phyloP scores from a whole-genome alignment of 495 filamentous ascomycete species.

The Tuber magnatum region DNA sequence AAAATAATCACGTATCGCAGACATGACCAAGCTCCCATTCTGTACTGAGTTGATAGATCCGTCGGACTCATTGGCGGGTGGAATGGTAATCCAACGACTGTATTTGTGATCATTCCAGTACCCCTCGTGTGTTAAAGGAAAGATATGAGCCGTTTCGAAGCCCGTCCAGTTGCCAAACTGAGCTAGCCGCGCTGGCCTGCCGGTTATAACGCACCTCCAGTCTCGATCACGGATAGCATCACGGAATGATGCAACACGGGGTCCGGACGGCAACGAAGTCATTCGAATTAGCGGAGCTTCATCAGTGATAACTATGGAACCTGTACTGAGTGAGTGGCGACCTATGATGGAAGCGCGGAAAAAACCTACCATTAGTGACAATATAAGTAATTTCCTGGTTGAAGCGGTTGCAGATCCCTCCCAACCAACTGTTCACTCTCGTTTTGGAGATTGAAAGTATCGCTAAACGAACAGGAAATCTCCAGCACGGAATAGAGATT shows the following conservation, averaged over 20 bases:
- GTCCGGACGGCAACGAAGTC: not conserved
- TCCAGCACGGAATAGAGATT: slow-evolving; percentile 42
- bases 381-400: not conserved
- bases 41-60: not conserved
- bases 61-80: not conserved
- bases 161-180: slow-evolving; percentile 5
- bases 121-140: slow-evolving; percentile 10
- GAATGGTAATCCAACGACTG: not conserved
- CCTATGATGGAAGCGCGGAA: not conserved
- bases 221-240: slow-evolving; percentile 18
- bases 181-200: not conserved
- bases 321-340: not conserved
- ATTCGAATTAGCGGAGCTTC: not conserved
- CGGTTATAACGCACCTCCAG: slow-evolving; percentile 12
- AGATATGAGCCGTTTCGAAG: slow-evolving; percentile 22
- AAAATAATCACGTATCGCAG: not conserved
- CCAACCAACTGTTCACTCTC: not conserved
- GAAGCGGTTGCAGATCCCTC: not conserved
- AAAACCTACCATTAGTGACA: not conserved
- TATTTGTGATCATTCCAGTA: not conserved
- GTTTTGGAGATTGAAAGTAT: not conserved
- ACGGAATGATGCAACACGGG: slow-evolving; percentile 7
- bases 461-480: not conserved
- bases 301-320: not conserved
- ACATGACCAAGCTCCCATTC: not conserved